phyloP scores from a whole-genome alignment of 2,329 filamentous ascomycete species.

The Epichloe elymi region DNA sequence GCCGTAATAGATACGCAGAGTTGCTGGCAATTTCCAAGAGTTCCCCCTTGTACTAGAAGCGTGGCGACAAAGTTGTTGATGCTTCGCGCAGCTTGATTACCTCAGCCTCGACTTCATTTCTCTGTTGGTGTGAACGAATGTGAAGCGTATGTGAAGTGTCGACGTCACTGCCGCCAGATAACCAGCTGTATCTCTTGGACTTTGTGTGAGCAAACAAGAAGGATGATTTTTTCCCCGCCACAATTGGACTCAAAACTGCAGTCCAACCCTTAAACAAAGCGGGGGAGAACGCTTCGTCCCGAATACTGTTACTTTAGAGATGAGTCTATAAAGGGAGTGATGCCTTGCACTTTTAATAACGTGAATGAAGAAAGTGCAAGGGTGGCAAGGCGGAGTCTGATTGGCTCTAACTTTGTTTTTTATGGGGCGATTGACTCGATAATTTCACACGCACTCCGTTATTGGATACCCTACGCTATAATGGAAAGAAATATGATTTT shows the following conservation, averaged over 20 bases:
- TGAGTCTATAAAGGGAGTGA: not conserved
- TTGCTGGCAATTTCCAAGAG: not conserved
- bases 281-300: not conserved
- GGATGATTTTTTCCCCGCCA: too few species aligned
- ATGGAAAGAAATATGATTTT: too few species aligned
- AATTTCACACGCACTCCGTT: too few species aligned
- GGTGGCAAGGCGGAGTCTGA: not conserved
- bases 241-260: too few species aligned
- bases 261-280: not conserved
- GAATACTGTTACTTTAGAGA: not conserved
- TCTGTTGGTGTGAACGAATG: not conserved
- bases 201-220: not conserved
- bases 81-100: not conserved
- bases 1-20: not conserved
- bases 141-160: not conserved
- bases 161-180: not conserved
- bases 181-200: not conserved
- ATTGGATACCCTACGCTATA: too few species aligned
- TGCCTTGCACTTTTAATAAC: not conserved
- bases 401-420: not conserved
- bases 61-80: not conserved
- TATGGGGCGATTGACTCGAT: too few species aligned
- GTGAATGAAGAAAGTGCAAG: not conserved
- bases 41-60: not conserved
- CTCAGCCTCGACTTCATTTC: not conserved